Percentiles rank a stretch among this genome's conserved stretches.
These are phyloP conservation scores for Podaxis sp. DNA, from an alignment of 768 basidiomycete genomes.

Conservation along the genomic window DNA sequence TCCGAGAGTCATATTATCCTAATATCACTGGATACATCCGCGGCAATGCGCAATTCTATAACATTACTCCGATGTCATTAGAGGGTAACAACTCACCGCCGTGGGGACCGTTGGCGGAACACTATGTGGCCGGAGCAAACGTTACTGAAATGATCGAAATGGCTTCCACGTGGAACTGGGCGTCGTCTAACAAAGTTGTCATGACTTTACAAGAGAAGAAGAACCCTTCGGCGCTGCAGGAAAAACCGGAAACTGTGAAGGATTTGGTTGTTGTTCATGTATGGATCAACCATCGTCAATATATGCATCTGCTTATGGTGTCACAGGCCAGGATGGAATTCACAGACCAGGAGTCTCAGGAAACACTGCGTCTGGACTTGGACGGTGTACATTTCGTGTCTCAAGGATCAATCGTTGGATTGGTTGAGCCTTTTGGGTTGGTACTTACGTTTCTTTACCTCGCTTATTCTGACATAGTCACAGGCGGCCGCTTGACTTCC, in stretches of 20 bases:
- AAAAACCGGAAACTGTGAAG: constrained; percentile 33
- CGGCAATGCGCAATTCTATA: constrained; percentile 59
- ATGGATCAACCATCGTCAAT: constrained; percentile 25
- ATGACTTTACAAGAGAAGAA: constrained; percentile 67
- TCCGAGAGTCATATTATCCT: constrained; percentile 57
- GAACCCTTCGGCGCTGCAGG: constrained; percentile 37
- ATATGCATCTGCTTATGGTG: background rate
- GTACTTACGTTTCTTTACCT: constrained; percentile 17
- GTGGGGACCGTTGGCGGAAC: constrained; percentile 54
- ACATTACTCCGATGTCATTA: constrained; percentile 55
- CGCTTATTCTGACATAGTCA: constrained; percentile 6
- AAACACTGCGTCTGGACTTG: constrained; percentile 69
- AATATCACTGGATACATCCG: constrained; percentile 83
- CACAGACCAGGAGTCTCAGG: constrained; percentile 47
- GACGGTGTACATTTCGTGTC: constrained; percentile 74
- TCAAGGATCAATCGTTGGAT: constrained; percentile 77
- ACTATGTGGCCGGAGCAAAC: constrained; percentile 50
- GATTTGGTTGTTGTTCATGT: constrained; percentile 66
- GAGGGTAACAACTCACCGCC: constrained; percentile 35
- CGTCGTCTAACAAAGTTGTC: constrained; percentile 56
- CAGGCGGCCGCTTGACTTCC: constrained; percentile 63
- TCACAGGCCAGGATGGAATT: constrained; percentile 71
- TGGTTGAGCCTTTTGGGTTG: constrained; percentile 66
- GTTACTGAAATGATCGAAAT: constrained; percentile 47
- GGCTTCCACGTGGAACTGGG: constrained; percentile 71